A percentile compares a stretch with the other conserved stretches of the same genome.
Conservation (phyloP, 768 basidiomycete species). For the Cubamyces sp. region DNA sequence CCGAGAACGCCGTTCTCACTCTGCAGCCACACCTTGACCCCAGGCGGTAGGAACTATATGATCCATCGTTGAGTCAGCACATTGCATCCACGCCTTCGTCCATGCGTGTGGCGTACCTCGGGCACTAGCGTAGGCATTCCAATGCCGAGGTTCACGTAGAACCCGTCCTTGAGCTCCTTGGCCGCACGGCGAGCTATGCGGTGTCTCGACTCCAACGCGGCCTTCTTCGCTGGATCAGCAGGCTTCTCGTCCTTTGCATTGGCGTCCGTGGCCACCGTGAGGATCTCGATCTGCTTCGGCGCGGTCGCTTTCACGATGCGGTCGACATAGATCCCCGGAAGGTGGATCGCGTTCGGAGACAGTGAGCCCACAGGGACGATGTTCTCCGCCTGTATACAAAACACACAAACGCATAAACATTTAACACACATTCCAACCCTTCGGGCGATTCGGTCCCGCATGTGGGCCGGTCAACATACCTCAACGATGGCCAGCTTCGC, state of each 20-base stretch:
- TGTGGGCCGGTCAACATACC: slow-evolving; percentile 39
- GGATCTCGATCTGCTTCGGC: slow-evolving; percentile 78
- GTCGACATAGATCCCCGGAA: slow-evolving; percentile 88
- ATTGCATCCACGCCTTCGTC: not conserved
- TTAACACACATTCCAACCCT: not conserved
- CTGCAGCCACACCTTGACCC: slow-evolving; percentile 85
- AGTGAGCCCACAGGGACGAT: slow-evolving; percentile 85
- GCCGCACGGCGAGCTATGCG: slow-evolving; percentile 87
- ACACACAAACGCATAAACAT: no score
- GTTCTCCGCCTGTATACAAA: slow-evolving; percentile 70
- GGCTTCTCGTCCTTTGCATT: slow-evolving; percentile 30
- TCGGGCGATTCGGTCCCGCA: not conserved
- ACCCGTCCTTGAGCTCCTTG: slow-evolving; percentile 87
- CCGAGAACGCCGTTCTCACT: slow-evolving; percentile 91
- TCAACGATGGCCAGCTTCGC: slow-evolving; percentile 92
- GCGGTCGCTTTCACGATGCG: slow-evolving; percentile 80
- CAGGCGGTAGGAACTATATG: slow-evolving; percentile 58
- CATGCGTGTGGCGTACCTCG: slow-evolving; percentile 41
- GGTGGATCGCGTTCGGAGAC: slow-evolving; percentile 80
- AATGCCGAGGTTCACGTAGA: slow-evolving; percentile 87
- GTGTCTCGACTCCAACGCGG: slow-evolving; percentile 59
- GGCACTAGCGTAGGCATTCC: slow-evolving; percentile 92
- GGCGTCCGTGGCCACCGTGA: slow-evolving; percentile 63
- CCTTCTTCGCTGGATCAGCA: slow-evolving; percentile 48
- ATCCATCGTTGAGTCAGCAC: not conserved